phyloP scores from a whole-genome alignment of 1,139 yeast species.

The Fermentozyma sake region DNA sequence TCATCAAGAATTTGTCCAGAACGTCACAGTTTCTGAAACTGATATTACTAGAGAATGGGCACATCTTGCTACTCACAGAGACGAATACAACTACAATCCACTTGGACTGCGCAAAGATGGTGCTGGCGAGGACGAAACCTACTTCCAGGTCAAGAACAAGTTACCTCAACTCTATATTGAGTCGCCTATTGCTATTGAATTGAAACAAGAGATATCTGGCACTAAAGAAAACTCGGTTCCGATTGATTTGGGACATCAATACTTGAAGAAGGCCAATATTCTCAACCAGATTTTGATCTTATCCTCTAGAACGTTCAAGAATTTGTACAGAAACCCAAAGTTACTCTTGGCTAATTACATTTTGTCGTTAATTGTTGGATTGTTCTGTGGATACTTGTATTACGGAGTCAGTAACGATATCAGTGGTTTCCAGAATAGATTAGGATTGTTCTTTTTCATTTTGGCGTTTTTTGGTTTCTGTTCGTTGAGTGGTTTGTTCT shows the following conservation, averaged over 20 bases:
- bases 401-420: slow-evolving; percentile 82
- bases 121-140: slow-evolving; percentile 25
- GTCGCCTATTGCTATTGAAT: slow-evolving; percentile 46
- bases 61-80: slow-evolving; percentile 81
- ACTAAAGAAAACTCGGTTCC: slow-evolving; percentile 26
- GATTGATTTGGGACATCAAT: slow-evolving; percentile 33
- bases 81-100: slow-evolving; percentile 44
- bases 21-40: slow-evolving; percentile 31
- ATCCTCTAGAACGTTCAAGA: slow-evolving; percentile 84
- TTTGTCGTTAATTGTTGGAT: slow-evolving; percentile 69
- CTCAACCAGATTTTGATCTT: slow-evolving; percentile 62
- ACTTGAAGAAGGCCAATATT: slow-evolving; percentile 51
- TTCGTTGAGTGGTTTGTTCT: slow-evolving; percentile 83
- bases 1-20: slow-evolving; percentile 34
- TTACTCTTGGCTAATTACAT: slow-evolving; percentile 77
- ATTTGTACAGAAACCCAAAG: slow-evolving; percentile 87
- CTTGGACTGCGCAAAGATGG: slow-evolving; percentile 11
- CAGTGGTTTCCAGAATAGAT: slow-evolving; percentile 91
- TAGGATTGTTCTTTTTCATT: slow-evolving; percentile 87
- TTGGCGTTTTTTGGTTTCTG: slow-evolving; percentile 91
- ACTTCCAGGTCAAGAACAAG: slow-evolving; percentile 28
- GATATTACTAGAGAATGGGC: slow-evolving; percentile 84
- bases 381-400: slow-evolving; percentile 82
- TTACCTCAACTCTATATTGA: slow-evolving; percentile 42
- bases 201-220: slow-evolving; percentile 45